These are phyloP conservation scores for Boletus pseudo-olivaceus DNA, from an alignment of 768 basidiomycete species.

Conservation along the genomic window DNA sequence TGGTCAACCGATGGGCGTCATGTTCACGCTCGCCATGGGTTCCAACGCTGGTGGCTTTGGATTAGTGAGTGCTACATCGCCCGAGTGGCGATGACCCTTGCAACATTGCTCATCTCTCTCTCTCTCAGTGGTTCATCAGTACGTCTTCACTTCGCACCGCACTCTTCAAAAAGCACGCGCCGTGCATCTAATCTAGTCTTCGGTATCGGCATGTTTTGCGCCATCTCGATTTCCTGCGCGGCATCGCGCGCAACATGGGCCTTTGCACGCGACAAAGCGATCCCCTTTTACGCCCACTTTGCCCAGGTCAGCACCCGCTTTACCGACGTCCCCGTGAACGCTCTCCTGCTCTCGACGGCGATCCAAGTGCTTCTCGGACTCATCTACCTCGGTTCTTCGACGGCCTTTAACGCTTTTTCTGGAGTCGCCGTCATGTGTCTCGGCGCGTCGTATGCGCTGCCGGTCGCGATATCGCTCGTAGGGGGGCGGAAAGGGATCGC, in stretches of 20 bases:
- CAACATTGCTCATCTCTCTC: background rate
- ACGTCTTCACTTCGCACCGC: slow-evolving; percentile 8
- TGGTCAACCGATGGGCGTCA: slow-evolving; percentile 60
- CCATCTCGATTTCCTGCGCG: slow-evolving; percentile 63
- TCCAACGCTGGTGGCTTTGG: slow-evolving; percentile 61
- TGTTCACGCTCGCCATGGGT: slow-evolving; percentile 62
- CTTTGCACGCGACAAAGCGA: slow-evolving; percentile 64
- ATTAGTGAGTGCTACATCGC: slow-evolving; percentile 37
- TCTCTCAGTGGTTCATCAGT: slow-evolving; percentile 41
- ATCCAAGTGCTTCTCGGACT: slow-evolving; percentile 60
- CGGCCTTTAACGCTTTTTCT: slow-evolving; percentile 67
- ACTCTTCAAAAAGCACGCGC: too few species aligned
- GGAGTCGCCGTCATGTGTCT: slow-evolving; percentile 66
- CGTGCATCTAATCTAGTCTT: slow-evolving; percentile 37
- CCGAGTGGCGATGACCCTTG: background rate
- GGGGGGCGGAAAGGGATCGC: slow-evolving; percentile 41
- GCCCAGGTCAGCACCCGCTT: slow-evolving; percentile 39
- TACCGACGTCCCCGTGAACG: slow-evolving; percentile 54
- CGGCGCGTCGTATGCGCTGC: slow-evolving; percentile 61
- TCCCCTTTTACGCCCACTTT: slow-evolving; percentile 52
- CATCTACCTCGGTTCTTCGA: slow-evolving; percentile 58
- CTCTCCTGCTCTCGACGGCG: slow-evolving; percentile 53
- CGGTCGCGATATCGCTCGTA: slow-evolving; percentile 50
- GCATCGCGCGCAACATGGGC: slow-evolving; percentile 71
- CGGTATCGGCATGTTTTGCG: slow-evolving; percentile 55